These are phyloP conservation scores for Malassezia globosa DNA, from an alignment of 1,284 basidiomycete species.

Conservation along the genomic window DNA sequence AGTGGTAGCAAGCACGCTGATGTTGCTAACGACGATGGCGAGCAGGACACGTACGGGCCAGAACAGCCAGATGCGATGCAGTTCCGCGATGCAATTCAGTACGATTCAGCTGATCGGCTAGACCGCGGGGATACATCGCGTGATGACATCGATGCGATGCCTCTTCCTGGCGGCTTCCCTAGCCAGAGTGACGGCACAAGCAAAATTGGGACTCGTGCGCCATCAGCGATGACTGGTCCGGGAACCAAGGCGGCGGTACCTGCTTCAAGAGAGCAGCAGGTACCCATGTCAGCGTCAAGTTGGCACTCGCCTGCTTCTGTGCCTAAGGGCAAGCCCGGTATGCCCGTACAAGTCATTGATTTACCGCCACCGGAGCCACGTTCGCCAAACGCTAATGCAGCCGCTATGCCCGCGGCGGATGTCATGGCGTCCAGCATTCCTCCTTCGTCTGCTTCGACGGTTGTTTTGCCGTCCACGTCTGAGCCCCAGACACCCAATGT, in stretches of 20 bases:
- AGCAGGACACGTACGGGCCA: not conserved
- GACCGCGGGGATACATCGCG: not conserved
- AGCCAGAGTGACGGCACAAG: constrained; percentile 1
- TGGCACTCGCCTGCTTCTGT: no score
- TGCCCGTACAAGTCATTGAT: not conserved
- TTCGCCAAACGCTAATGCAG: not conserved
- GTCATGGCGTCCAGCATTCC: not conserved
- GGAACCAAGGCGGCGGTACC: not conserved
- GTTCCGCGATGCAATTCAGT: not conserved
- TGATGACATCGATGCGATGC: not conserved
- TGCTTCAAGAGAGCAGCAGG: no score
- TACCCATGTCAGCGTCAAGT: no score
- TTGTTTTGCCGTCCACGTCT: constrained; percentile 29
- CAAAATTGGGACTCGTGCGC: not conserved
- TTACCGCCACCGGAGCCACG: not conserved
- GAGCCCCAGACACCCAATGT: constrained; percentile 3
- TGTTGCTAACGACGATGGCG: not conserved
- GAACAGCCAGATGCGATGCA: not conserved
- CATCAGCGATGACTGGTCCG: not conserved
- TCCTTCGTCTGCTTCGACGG: constrained; percentile 54
- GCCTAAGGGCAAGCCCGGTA: no score
- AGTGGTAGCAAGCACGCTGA: not conserved
- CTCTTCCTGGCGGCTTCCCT: constrained; percentile 22
- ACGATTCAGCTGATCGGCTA: not conserved
- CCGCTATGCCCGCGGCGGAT: not conserved